Conservation (phyloP, 768 basidiomycete genomes). For the Phaffia tasmanica region DNA sequence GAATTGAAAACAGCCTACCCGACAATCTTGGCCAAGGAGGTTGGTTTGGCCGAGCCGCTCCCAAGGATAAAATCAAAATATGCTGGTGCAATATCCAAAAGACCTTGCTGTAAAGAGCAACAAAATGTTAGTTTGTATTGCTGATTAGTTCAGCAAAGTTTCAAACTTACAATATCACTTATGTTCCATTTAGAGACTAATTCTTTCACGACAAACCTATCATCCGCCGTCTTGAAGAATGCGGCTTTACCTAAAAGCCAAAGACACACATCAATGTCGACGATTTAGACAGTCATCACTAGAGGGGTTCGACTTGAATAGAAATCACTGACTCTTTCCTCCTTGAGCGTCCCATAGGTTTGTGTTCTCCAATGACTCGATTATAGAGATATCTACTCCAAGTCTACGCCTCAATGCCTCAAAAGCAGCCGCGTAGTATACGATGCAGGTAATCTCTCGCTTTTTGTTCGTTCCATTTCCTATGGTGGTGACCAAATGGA, state of each 20-base stretch:
- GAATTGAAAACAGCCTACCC: conserved; percentile 40
- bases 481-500: conserved; percentile 70
- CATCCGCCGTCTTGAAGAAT: conserved; percentile 72
- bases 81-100: conserved; percentile 63
- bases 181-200: conserved; percentile 51
- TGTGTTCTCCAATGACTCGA: conserved; percentile 52
- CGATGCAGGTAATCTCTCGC: conserved; percentile 66
- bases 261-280: neutral
- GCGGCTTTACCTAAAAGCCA: conserved; percentile 43
- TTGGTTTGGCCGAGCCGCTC: conserved; percentile 53
- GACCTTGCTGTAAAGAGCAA: conserved; percentile 44
- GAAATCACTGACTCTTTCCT: conserved; percentile 50
- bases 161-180: neutral
- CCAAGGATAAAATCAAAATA: conserved; percentile 67
- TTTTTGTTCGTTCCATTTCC: conserved; percentile 44
- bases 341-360: conserved; percentile 59
- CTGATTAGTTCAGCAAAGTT: neutral
- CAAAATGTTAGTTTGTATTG: neutral
- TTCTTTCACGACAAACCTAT: conserved; percentile 72
- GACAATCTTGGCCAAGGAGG: conserved; percentile 63
- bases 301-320: neutral
- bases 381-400: conserved; percentile 52
- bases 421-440: conserved; percentile 73
- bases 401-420: conserved; percentile 55
- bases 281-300: neutral